Conservation (phyloP, 2,329 filamentous ascomycete genomes). For the Colletotrichum sp. region DNA sequence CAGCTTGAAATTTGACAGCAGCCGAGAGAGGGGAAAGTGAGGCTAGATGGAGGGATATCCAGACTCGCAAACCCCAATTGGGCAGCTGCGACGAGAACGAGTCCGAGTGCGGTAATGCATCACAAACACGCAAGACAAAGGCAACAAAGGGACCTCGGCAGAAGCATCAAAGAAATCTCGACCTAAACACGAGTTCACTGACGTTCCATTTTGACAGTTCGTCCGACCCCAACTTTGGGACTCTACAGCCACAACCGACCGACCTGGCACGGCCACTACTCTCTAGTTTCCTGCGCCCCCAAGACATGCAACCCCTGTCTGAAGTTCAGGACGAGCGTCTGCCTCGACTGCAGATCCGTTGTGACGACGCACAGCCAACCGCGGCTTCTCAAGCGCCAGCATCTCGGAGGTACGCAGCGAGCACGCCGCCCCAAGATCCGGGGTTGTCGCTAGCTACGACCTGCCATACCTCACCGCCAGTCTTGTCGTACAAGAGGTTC, state of each 20-base stretch:
- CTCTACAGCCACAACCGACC: neutral
- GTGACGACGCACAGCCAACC: neutral
- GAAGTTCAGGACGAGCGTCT: neutral
- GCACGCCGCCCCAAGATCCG: constrained; percentile 30
- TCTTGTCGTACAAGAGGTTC: constrained; percentile 31
- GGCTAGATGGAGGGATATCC: neutral
- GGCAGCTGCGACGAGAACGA: constrained; percentile 12
- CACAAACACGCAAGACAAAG: neutral
- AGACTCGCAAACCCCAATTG: neutral
- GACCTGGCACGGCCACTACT: neutral
- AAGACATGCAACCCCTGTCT: constrained; percentile 12
- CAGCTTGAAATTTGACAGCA: neutral
- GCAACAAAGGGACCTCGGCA: constrained; percentile 2
- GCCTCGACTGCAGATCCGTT: neutral
- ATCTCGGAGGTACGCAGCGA: constrained; percentile 32
- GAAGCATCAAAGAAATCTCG: neutral
- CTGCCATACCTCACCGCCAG: constrained; percentile 17
- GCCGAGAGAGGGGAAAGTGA: neutral
- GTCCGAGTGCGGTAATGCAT: constrained; percentile 12
- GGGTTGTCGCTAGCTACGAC: constrained; percentile 24
- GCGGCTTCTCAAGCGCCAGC: neutral
- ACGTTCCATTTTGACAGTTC: constrained; percentile 12
- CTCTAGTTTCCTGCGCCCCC: neutral
- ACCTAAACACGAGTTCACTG: neutral
- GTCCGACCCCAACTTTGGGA: neutral